phyloP scores from a whole-genome alignment of 2,329 filamentous ascomycete species.

The Berkeleyomyces basicola region DNA sequence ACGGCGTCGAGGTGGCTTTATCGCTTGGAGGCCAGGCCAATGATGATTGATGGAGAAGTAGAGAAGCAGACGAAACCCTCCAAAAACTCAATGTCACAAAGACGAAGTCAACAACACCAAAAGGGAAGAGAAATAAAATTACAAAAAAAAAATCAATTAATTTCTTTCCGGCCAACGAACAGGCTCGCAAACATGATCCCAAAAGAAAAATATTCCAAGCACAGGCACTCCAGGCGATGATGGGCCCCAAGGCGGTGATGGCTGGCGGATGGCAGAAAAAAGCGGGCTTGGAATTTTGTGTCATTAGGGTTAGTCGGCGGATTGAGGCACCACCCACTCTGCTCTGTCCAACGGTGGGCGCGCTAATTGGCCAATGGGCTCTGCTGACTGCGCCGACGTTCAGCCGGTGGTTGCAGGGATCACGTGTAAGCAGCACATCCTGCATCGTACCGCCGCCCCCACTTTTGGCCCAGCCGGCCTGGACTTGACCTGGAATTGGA shows the following conservation, averaged over 20 bases:
- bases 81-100: neutral
- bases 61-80: neutral
- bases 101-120: neutral
- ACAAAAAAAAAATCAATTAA: neutral
- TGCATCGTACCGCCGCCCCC: neutral
- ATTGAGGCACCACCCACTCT: neutral
- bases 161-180: neutral
- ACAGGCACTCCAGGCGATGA: neutral
- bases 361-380: neutral
- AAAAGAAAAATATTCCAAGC: neutral
- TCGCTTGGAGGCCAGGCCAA: neutral
- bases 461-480: no score
- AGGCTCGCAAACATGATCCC: neutral
- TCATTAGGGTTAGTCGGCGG: neutral
- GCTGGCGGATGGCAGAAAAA: neutral
- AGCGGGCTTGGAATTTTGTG: constrained; percentile 3
- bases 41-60: neutral
- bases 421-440: neutral
- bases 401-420: neutral
- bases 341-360: neutral
- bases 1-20: neutral
- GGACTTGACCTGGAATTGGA: no score
- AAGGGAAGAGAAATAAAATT: neutral
- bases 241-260: neutral
- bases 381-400: neutral